phyloP scores from a whole-genome alignment of 441 rosid species.

The Lepidium campestre region DNA sequence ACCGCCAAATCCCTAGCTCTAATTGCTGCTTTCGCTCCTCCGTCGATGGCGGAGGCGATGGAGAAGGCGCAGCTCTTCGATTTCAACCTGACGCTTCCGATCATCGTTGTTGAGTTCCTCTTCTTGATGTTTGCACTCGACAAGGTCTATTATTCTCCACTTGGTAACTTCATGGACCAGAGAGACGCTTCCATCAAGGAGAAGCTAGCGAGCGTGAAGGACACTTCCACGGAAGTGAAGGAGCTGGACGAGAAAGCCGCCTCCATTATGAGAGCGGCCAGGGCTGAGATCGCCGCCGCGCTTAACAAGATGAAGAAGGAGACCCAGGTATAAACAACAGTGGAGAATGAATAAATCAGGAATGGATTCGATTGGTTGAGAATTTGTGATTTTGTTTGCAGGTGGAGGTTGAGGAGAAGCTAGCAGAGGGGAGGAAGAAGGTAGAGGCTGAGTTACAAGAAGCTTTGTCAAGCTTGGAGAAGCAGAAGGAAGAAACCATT shows the following conservation, averaged over 20 bases:
- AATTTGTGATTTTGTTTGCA: neutral
- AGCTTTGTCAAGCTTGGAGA: conserved; percentile 67
- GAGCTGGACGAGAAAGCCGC: conserved; percentile 77
- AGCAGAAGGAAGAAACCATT: conserved; percentile 74
- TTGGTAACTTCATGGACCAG: conserved; percentile 88
- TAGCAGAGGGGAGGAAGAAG: conserved; percentile 62
- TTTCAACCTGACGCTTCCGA: conserved; percentile 84
- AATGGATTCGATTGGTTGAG: neutral
- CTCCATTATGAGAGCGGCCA: conserved; percentile 74
- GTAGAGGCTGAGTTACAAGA: conserved; percentile 76
- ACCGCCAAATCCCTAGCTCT: conserved; percentile 55
- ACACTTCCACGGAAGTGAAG: conserved; percentile 76
- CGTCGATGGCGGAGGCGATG: conserved; percentile 67
- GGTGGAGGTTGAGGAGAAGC: conserved; percentile 59
- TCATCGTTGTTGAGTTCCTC: conserved; percentile 72
- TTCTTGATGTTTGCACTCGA: conserved; percentile 80
- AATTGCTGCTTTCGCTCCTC: conserved; percentile 52
- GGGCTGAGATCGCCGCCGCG: conserved; percentile 86
- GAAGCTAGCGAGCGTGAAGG: conserved; percentile 74
- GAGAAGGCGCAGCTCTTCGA: conserved; percentile 90
- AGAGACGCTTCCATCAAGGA: conserved; percentile 71
- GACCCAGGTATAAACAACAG: conserved; percentile 35
- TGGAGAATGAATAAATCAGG: neutral
- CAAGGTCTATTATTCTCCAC: conserved; percentile 69
- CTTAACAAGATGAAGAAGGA: conserved; percentile 88